A percentile compares a stretch with the other conserved stretches of the same genome.
Evolutionary conservation across 2,329 filamentous ascomycete genomes (phyloP).

Genomic region (Ceratocystis alfenasii): DNA sequence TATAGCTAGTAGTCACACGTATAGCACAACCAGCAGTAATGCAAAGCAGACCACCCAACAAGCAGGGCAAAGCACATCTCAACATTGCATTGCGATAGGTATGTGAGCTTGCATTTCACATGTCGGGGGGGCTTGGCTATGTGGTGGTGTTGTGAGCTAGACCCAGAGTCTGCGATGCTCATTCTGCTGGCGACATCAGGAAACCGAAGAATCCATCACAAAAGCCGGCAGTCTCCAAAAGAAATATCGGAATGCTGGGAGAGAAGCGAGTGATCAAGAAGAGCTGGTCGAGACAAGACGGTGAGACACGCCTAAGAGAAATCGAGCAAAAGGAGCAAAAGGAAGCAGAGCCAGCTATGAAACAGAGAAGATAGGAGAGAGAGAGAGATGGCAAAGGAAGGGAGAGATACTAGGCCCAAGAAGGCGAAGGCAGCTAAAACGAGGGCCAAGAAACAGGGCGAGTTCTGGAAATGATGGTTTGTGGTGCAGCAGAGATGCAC

Average conservation of each 20-base stretch:
- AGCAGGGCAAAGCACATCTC: not conserved
- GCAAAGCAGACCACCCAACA: not conserved
- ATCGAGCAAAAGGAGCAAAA: not conserved
- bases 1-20: too few species aligned
- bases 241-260: not conserved
- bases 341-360: not conserved
- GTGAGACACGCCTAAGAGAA: constrained; percentile 1
- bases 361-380: not conserved
- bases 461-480: not conserved
- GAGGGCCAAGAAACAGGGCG: not conserved
- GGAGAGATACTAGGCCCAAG: too few species aligned
- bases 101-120: not conserved
- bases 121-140: not conserved
- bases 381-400: not conserved
- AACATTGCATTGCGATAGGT: not conserved
- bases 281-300: not conserved
- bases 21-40: not conserved
- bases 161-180: not conserved
- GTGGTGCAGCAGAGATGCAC: not conserved
- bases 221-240: constrained; percentile 1
- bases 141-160: not conserved
- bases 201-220: constrained; percentile 1
- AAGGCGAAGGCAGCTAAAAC: not conserved
- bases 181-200: not conserved
- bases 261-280: not conserved